These are phyloP conservation scores for Diplodia mutila DNA, from an alignment of 2,329 filamentous ascomycete species.

Conservation along the genomic window DNA sequence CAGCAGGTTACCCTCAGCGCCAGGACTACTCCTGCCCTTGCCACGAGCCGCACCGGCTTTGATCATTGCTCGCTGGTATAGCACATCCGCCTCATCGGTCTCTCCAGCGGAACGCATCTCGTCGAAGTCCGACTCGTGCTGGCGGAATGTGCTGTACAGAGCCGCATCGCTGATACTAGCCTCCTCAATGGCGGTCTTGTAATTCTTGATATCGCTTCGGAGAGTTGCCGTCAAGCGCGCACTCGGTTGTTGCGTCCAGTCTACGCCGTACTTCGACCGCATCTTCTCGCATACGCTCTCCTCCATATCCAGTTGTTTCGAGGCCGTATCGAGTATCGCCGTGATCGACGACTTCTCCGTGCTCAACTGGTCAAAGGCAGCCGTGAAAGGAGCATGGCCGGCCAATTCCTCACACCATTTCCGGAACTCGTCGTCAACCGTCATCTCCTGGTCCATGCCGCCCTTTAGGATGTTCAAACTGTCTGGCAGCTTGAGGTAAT, in stretches of 20 bases:
- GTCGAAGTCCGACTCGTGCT: slow-evolving; percentile 86
- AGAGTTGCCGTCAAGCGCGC: slow-evolving; percentile 85
- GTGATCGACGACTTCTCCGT: slow-evolving; percentile 77
- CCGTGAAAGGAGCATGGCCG: slow-evolving; percentile 76
- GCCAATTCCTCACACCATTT: slow-evolving; percentile 94
- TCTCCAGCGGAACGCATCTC: slow-evolving; percentile 93
- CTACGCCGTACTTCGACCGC: slow-evolving; percentile 92
- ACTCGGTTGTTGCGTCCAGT: slow-evolving; percentile 98
- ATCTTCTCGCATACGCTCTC: slow-evolving; percentile 99
- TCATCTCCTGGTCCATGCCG: slow-evolving; percentile 85
- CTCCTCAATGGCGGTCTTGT: slow-evolving; percentile 86
- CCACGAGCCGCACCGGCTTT: slow-evolving; percentile 66
- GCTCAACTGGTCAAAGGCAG: slow-evolving; percentile 78
- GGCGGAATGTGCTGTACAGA: slow-evolving; percentile 78
- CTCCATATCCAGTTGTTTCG: slow-evolving; percentile 92
- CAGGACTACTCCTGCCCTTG: slow-evolving; percentile 67
- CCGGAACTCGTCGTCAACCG: slow-evolving; percentile 87
- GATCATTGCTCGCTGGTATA: slow-evolving; percentile 86
- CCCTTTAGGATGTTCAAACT: slow-evolving; percentile 91
- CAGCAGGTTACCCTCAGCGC: slow-evolving; percentile 76
- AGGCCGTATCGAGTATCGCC: slow-evolving; percentile 73
- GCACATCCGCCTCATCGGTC: slow-evolving; percentile 79
- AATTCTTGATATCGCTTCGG: slow-evolving; percentile 82
- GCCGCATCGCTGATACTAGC: slow-evolving; percentile 84
- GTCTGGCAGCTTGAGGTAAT: slow-evolving; percentile 87